Conservation (phyloP, 495 filamentous ascomycete species). For the Neurospora sp. region DNA sequence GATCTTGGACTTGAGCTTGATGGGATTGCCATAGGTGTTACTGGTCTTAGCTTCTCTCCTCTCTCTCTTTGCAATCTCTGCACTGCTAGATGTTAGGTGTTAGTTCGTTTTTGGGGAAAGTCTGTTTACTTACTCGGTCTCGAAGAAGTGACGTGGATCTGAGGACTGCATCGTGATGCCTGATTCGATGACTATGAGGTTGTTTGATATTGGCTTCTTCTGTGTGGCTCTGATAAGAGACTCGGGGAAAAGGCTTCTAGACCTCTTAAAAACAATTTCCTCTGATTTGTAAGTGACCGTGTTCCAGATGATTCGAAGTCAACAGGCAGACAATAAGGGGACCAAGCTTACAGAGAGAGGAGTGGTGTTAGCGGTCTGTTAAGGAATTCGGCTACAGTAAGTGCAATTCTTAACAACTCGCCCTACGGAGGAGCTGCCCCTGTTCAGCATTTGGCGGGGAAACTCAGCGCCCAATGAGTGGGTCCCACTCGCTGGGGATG, state of each 20-base stretch:
- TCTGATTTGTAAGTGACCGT: not conserved
- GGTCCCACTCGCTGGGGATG: not conserved
- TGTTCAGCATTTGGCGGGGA: conserved; percentile 7
- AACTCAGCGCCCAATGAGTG: not conserved
- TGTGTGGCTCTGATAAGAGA: not conserved
- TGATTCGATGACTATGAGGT: not conserved
- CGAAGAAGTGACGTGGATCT: conserved; percentile 62
- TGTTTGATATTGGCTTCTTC: not conserved
- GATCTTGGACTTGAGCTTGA: conserved; percentile 75
- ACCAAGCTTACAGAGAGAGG: not conserved
- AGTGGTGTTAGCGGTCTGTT: not conserved
- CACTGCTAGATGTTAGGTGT: conserved; percentile 34
- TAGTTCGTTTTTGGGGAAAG: not conserved
- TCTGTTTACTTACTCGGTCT: conserved; percentile 58
- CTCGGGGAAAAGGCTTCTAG: too few relatives aligned
- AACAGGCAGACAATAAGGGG: not conserved
- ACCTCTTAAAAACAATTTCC: not conserved
- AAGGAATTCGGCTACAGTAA: accelerated
- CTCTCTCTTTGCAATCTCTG: conserved; percentile 58
- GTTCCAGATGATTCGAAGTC: not conserved
- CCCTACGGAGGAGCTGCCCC: not conserved
- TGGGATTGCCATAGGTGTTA: conserved; percentile 76
- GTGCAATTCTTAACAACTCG: not conserved
- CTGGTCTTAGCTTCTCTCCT: conserved; percentile 70
- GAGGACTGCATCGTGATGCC: conserved; percentile 24